Conservation (phyloP, 2,329 filamentous ascomycete genomes). For the Aspergillus sp. region DNA sequence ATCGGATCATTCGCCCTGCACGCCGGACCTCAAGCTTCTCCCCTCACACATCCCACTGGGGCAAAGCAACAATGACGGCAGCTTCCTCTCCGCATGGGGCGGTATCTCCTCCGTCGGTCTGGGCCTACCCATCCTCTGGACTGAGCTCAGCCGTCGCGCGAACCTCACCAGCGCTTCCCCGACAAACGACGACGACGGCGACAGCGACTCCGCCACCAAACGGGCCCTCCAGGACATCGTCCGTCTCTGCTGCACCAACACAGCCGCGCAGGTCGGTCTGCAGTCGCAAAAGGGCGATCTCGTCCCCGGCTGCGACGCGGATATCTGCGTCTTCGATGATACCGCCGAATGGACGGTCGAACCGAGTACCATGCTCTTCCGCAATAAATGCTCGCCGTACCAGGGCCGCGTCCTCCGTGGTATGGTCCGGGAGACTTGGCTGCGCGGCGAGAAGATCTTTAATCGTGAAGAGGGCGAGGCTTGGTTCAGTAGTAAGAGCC, state of each 20-base stretch:
- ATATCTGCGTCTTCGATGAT: conserved; percentile 89
- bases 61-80: conserved; percentile 32
- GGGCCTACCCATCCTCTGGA: conserved; percentile 84
- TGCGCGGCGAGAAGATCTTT: conserved; percentile 70
- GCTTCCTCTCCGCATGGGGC: conserved; percentile 96
- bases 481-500: conserved; percentile 29
- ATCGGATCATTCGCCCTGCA: conserved; percentile 93
- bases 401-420: conserved; percentile 71
- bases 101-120: conserved; percentile 91
- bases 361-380: conserved; percentile 79
- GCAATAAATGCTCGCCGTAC: conserved; percentile 87
- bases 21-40: conserved; percentile 83
- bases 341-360: conserved; percentile 65
- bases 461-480: conserved; percentile 45
- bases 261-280: conserved; percentile 79
- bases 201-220: conserved; percentile 33
- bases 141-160: conserved; percentile 58
- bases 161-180: conserved; percentile 33
- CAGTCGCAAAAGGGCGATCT: conserved; percentile 74
- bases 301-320: conserved; percentile 73
- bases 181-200: too few species aligned
- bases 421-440: conserved; percentile 75
- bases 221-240: conserved; percentile 68
- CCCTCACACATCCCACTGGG: conserved; percentile 56
- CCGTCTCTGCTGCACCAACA: conserved; percentile 75